Conservation (phyloP, 2,329 filamentous ascomycete genomes). For the Incumbomyces delicatus region DNA sequence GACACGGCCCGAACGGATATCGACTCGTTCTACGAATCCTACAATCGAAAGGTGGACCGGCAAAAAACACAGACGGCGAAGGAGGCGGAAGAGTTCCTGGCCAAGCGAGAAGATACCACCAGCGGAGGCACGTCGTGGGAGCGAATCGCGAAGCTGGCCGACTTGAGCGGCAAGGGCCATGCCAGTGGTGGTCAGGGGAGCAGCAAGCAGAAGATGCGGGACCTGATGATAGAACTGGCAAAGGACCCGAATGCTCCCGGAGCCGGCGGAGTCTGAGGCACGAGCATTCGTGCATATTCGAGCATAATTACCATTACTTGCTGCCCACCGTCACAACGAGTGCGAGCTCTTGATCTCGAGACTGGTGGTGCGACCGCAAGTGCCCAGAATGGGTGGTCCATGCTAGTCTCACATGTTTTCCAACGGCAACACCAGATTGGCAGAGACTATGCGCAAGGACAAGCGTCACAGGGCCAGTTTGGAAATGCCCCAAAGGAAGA, state of each 20-base stretch:
- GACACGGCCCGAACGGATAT: slow-evolving; percentile 88
- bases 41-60: slow-evolving; percentile 98
- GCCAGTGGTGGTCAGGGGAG: slow-evolving; percentile 75
- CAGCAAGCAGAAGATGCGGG: slow-evolving; percentile 92
- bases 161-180: slow-evolving; percentile 84
- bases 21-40: slow-evolving; percentile 98
- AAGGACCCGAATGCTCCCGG: slow-evolving; percentile 84
- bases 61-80: slow-evolving; percentile 74
- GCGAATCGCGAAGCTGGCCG: slow-evolving; percentile 93
- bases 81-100: slow-evolving; percentile 88
- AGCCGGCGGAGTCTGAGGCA: slow-evolving; percentile 37
- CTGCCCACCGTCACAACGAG: too few species aligned
- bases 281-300: too few species aligned
- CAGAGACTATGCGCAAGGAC: too few species aligned
- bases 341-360: too few species aligned
- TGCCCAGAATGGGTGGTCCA: too few species aligned
- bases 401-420: too few species aligned
- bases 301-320: too few species aligned
- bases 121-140: slow-evolving; percentile 97
- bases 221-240: slow-evolving; percentile 73
- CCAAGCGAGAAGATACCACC: slow-evolving; percentile 80
- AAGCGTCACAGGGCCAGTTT: too few species aligned
- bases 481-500: too few species aligned
- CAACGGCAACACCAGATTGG: too few species aligned
- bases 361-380: too few species aligned